A percentile compares a stretch with the other conserved stretches of the same genome.
Evolutionary conservation across 176 grass and related monocot species (phyloP).

Genomic region (Pontederia crassipes): DNA sequence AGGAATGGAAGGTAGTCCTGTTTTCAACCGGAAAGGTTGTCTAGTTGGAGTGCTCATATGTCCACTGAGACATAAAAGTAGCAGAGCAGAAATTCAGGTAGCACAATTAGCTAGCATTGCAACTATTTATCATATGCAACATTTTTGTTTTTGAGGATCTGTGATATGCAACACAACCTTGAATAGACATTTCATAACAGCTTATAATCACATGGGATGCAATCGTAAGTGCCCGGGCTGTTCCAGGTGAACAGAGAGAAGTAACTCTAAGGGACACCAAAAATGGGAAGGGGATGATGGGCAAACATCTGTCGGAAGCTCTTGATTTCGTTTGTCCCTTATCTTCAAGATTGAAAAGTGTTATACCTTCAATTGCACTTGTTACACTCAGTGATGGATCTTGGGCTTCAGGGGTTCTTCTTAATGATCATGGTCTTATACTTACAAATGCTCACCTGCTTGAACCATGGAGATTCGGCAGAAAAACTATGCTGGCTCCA

Average conservation of each 20-base stretch:
- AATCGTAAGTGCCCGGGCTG: constrained; percentile 42
- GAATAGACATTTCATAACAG: constrained; percentile 35
- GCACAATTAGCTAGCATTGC: background rate
- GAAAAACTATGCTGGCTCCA: constrained; percentile 48
- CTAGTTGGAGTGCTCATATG: constrained; percentile 68
- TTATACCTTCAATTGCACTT: constrained; percentile 74
- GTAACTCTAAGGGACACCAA: constrained; percentile 18
- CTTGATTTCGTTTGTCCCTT: constrained; percentile 15
- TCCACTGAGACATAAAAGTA: constrained; percentile 68
- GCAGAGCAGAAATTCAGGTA: constrained; percentile 79
- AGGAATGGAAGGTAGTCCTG: constrained; percentile 96
- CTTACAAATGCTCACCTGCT: constrained; percentile 93
- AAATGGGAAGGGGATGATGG: constrained; percentile 18
- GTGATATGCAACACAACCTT: constrained; percentile 5
- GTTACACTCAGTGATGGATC: constrained; percentile 58
- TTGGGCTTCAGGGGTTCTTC: constrained; percentile 92
- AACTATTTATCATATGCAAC: background rate
- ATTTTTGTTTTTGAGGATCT: constrained; percentile 12
- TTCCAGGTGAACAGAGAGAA: constrained; percentile 21
- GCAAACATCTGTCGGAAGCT: constrained; percentile 4
- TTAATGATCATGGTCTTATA: constrained; percentile 70
- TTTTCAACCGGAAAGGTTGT: constrained; percentile 56
- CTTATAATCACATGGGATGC: constrained; percentile 83
- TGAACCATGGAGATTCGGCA: constrained; percentile 94
- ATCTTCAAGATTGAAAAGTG: constrained; percentile 32